Percentiles rank a stretch among this genome's conserved stretches.
Evolutionary conservation across 1,139 yeast species (phyloP).

Genomic region (Groenewaldozyma auringiensis): DNA sequence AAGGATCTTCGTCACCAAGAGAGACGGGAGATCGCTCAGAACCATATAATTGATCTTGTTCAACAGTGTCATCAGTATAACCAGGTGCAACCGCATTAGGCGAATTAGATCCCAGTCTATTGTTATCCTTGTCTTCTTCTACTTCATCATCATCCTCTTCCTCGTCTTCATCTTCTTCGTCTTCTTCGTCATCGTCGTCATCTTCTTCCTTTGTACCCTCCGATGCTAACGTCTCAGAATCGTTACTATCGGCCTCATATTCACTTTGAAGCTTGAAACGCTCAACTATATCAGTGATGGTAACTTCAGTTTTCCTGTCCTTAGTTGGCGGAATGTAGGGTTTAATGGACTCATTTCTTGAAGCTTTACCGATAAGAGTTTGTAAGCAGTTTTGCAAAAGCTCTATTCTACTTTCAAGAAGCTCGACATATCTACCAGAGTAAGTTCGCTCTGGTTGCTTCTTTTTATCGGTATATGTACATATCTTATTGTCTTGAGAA

Average conservation of each 20-base stretch:
- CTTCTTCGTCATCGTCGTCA: background rate
- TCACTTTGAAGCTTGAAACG: background rate
- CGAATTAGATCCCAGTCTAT: no score
- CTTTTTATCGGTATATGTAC: slow-evolving; percentile 66
- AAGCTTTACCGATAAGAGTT: background rate
- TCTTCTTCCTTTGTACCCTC: background rate
- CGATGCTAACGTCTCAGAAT: background rate
- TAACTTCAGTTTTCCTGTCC: background rate
- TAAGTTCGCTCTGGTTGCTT: slow-evolving; percentile 53
- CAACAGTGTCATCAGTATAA: background rate
- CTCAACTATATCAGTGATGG: background rate
- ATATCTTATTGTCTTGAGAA: slow-evolving; percentile 59
- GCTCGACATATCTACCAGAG: slow-evolving; percentile 61
- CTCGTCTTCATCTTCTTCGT: background rate
- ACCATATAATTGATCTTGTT: background rate
- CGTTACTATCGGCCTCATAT: background rate
- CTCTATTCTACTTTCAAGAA: slow-evolving; percentile 59
- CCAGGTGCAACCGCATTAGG: no score
- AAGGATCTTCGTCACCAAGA: background rate
- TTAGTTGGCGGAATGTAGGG: background rate
- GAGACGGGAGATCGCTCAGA: background rate
- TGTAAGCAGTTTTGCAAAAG: background rate
- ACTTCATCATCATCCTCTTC: no score
- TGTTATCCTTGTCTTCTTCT: background rate
- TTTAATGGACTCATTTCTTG: background rate